A percentile compares a stretch with the other conserved stretches of the same genome.
phyloP scores from a whole-genome alignment of 345 rosid genomes.

The Populus nigra region DNA sequence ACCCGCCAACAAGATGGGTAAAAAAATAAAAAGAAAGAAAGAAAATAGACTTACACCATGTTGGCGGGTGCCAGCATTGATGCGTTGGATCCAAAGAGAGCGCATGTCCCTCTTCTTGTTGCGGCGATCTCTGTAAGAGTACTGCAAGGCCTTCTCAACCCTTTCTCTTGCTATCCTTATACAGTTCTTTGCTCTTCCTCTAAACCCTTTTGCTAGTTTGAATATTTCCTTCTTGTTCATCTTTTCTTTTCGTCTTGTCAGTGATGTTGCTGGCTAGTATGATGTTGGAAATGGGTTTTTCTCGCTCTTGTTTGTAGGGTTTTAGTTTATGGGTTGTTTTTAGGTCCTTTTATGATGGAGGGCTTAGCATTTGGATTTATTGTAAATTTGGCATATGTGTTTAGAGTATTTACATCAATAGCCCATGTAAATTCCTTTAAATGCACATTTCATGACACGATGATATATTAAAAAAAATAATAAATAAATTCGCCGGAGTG shows the following conservation, averaged over 20 bases:
- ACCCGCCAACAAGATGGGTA: neutral
- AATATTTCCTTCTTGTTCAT: constrained; percentile 87
- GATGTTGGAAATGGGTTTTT: neutral
- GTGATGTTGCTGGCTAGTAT: neutral
- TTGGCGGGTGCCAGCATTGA: constrained; percentile 84
- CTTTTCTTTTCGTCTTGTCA: neutral
- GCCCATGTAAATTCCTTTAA: too few species aligned
- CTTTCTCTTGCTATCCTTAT: constrained; percentile 87
- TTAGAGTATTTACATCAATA: too few species aligned
- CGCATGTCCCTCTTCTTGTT: constrained; percentile 98
- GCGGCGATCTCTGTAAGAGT: constrained; percentile 90
- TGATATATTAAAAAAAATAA: too few species aligned
- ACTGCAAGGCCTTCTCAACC: constrained; percentile 94
- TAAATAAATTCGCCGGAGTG: too few species aligned
- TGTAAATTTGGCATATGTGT: too few species aligned
- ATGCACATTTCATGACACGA: too few species aligned
- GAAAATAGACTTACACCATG: constrained; percentile 57
- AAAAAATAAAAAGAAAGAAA: neutral
- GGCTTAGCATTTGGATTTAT: neutral
- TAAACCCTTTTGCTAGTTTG: constrained; percentile 86
- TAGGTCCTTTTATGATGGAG: neutral
- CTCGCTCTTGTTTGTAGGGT: neutral
- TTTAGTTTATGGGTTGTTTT: neutral
- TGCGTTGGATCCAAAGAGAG: constrained; percentile 91
- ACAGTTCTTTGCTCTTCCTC: constrained; percentile 94